phyloP scores from a whole-genome alignment of 1,284 basidiomycete species.

The Cystobasidiaceae sp. region DNA sequence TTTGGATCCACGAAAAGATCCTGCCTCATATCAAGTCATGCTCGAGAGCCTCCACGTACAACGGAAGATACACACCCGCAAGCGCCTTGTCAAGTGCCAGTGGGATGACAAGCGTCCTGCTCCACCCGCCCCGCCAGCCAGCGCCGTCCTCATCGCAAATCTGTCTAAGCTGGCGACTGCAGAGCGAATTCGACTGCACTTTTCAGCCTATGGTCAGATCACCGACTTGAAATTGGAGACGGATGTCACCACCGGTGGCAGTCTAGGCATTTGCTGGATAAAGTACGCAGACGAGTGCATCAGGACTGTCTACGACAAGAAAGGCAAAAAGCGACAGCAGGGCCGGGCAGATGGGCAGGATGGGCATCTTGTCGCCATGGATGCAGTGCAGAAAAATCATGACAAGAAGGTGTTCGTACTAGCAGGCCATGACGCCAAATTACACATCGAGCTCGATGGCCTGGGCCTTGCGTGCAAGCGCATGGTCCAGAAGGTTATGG shows the following conservation, averaged over 20 bases:
- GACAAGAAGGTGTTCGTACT: constrained; percentile 48
- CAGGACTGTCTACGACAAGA: constrained; percentile 32
- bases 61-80: constrained; percentile 41
- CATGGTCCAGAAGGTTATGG: background rate
- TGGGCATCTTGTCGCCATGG: constrained; percentile 43
- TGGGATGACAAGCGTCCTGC: constrained; percentile 68
- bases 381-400: constrained; percentile 47
- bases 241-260: constrained; percentile 71
- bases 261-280: constrained; percentile 76
- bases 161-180: constrained; percentile 68
- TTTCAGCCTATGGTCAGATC: constrained; percentile 64
- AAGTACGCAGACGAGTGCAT: constrained; percentile 54
- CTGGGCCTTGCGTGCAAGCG: background rate
- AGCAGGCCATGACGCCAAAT: constrained; percentile 42
- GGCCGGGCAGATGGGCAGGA: constrained; percentile 43
- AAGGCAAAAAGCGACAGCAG: constrained; percentile 29
- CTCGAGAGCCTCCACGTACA: constrained; percentile 7
- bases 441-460: constrained; percentile 16
- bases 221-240: constrained; percentile 70
- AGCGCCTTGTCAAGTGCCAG: constrained; percentile 48
- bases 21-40: constrained; percentile 29
- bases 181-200: constrained; percentile 62
- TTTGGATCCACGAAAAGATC: constrained; percentile 36
- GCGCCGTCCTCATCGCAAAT: constrained; percentile 65
- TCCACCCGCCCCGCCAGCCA: constrained; percentile 61